A percentile compares a stretch with the other conserved stretches of the same genome.
phyloP scores from a whole-genome alignment of 1,139 yeast species.

The Martiniozyma asiatica region DNA sequence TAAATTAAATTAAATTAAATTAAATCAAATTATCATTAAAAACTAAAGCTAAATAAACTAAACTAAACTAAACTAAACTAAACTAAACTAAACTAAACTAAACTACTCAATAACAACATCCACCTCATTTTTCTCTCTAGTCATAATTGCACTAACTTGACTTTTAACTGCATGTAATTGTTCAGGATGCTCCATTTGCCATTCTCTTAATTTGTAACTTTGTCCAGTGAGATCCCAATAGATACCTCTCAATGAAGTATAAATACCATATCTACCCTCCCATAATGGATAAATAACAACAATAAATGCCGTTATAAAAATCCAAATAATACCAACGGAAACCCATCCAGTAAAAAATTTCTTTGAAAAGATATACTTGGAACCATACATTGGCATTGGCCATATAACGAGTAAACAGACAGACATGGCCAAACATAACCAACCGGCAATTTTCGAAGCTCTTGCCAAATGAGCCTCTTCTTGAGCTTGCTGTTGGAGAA shows the following conservation, averaged over 20 bases:
- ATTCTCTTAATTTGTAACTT: constrained; percentile 51
- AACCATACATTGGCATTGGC: constrained; percentile 89
- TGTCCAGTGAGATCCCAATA: constrained; percentile 81
- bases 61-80: too few relatives aligned
- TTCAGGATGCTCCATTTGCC: constrained; percentile 65
- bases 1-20: too few relatives aligned
- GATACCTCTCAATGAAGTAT: constrained; percentile 55
- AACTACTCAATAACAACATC: too few relatives aligned
- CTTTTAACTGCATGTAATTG: constrained; percentile 55
- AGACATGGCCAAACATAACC: constrained; percentile 32
- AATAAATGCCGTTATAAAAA: constrained; percentile 26
- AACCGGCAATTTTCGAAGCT: constrained; percentile 41
- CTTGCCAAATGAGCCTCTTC: constrained; percentile 36
- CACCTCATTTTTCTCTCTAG: constrained; percentile 4
- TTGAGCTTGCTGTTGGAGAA: constrained; percentile 28
- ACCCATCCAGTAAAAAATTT: constrained; percentile 78
- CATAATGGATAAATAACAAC: constrained; percentile 28
- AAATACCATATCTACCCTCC: constrained; percentile 39
- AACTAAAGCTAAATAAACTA: too few relatives aligned
- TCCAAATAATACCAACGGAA: constrained; percentile 62
- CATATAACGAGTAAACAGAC: constrained; percentile 53
- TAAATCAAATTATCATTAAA: too few relatives aligned
- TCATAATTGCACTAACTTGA: constrained; percentile 29
- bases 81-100: too few relatives aligned
- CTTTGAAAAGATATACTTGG: constrained; percentile 57